Conservation (phyloP, 2,329 filamentous ascomycete genomes). For the Diaporthe ilicicola region DNA sequence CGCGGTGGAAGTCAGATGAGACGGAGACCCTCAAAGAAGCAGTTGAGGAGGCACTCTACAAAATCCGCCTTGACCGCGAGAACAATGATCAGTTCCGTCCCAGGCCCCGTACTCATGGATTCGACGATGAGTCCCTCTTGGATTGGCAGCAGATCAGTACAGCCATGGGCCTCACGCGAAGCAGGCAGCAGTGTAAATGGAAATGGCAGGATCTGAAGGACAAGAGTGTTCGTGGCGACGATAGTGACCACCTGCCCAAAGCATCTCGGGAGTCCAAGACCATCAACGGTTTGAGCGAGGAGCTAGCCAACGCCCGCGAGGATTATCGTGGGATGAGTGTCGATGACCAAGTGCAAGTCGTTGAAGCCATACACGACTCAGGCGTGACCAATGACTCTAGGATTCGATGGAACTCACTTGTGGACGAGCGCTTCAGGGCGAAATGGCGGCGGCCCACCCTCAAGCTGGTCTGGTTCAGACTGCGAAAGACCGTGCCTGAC, state of each 20-base stretch:
- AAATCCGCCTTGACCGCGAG: conserved; percentile 52
- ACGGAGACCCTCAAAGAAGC: conserved; percentile 60
- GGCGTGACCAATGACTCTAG: conserved; percentile 51
- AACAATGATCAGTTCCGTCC: conserved; percentile 38
- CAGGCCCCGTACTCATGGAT: conserved; percentile 40
- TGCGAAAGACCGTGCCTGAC: conserved; percentile 46
- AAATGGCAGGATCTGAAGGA: conserved; percentile 69
- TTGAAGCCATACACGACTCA: conserved; percentile 53
- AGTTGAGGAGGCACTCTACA: conserved; percentile 61
- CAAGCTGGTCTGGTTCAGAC: conserved; percentile 50
- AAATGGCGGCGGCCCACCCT: conserved; percentile 49
- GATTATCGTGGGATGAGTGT: conserved; percentile 53
- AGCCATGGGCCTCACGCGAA: conserved; percentile 68
- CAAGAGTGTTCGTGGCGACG: conserved; percentile 36
- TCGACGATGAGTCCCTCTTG: conserved; percentile 61
- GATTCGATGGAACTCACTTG: conserved; percentile 59
- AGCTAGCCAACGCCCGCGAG: conserved; percentile 51
- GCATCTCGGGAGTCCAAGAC: conserved; percentile 34
- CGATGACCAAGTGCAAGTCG: conserved; percentile 54
- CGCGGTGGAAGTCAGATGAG: conserved; percentile 69
- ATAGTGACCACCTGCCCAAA: conserved; percentile 31
- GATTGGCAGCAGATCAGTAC: conserved; percentile 73
- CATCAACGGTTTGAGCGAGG: conserved; percentile 49
- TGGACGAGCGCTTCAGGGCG: conserved; percentile 50
- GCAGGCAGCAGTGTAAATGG: conserved; percentile 70